Percentiles rank a stretch among this genome's conserved stretches.
phyloP scores from a whole-genome alignment of 169 alveolate species.

The Amoebophrya sp. region DNA sequence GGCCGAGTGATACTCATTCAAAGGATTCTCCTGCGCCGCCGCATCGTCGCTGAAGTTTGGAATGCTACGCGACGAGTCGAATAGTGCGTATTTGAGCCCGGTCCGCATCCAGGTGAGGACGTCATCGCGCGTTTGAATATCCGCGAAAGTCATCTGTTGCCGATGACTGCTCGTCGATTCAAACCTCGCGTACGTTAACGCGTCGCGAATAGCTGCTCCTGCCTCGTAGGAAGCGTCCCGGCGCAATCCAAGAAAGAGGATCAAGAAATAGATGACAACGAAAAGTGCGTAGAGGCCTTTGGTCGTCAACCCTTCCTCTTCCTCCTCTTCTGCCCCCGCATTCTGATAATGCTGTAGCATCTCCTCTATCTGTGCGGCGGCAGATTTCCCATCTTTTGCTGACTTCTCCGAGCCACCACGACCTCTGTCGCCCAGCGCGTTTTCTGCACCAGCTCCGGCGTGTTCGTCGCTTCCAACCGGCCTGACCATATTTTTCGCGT shows the following conservation, averaged over 20 bases:
- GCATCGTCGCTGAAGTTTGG: not conserved
- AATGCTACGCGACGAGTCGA: not conserved
- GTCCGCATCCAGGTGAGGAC: slow-evolving; percentile 10
- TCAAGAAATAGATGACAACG: not conserved
- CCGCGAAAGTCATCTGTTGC: not conserved
- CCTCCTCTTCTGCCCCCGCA: not conserved
- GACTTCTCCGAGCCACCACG: too few relatives aligned
- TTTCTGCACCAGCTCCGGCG: too few relatives aligned
- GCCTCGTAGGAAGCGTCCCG: not conserved
- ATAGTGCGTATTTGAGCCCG: not conserved
- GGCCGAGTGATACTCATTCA: not conserved
- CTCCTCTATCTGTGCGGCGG: too few relatives aligned
- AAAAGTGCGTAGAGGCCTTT: not conserved
- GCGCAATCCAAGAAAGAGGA: not conserved
- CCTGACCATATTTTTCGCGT: too few relatives aligned
- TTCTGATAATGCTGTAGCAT: too few relatives aligned
- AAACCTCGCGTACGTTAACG: not conserved
- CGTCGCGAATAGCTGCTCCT: not conserved
- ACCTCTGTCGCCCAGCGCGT: too few relatives aligned
- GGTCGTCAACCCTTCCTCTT: not conserved
- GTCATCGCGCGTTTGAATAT: not conserved
- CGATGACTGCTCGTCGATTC: not conserved
- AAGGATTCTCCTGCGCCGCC: not conserved
- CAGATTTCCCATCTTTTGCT: too few relatives aligned
- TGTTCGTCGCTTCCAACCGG: too few relatives aligned